Base-by-base conservation (phyloP, 495 filamentous ascomycete genomes). In the Aspergillus ellipticus region DNA sequence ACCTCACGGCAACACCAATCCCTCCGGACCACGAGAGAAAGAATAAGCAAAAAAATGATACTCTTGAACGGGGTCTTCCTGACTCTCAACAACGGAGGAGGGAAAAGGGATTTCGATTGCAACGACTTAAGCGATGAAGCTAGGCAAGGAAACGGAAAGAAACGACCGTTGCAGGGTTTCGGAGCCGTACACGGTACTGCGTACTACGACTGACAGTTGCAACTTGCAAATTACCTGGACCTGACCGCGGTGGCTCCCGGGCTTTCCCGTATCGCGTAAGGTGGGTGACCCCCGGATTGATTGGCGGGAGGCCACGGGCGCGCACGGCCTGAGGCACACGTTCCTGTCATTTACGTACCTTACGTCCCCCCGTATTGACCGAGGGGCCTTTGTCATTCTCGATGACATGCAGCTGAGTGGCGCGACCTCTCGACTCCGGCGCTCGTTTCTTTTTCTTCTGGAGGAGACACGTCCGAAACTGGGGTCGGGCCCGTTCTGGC, bases 181-280 rank as follows among this genome's bases (percentile, higher is more conserved):
- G 21, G 24, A 7, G 24, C 24, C 24, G 24, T 28, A 28, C n/a
- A n/a, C n/a, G n/a, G n/a, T 47, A 3, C n/a, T 19, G 6, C 7
- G 21, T 15, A 26, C 17, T 11, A 11, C 6, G 3, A 24, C 24
- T 47, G 43, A 6, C 8, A 26, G 22, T 1, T 20, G 22, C 29
- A 35, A 54, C 31, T 29, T 17, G 57, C 59, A 65, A 74, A 66
- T 65, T 57, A 48, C 51, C 60, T 66, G 24, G n/a, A n/a, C n/a
- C 24, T 3, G 24, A 4, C 24, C 24, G 24, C 24, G 24, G 24
- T 68, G 69, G 65, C 67, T 74, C 62, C 75, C 74, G 74, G 61
- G 58, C 74, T 64, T 71, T 76, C 66, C 75, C 74, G 72, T 59
- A 72, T 73, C 69, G 68, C 67, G 68, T 73, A 73, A 72, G 67